Evolutionary conservation across 1,284 basidiomycete genomes (phyloP).

Genomic region (Trichosporon sp.): DNA sequence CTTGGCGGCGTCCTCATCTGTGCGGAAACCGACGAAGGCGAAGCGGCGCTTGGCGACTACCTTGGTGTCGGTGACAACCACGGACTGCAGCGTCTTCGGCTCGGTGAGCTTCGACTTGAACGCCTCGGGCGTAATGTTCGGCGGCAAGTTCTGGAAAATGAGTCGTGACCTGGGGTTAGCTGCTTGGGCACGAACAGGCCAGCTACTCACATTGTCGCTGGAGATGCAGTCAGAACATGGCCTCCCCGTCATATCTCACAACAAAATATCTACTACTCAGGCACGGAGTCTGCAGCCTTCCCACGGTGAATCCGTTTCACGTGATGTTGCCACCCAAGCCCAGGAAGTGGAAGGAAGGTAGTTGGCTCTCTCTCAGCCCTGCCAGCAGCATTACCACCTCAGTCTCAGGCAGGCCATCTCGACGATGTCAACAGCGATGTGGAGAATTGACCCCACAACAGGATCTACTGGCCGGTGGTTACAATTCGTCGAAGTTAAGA

Average conservation of each 20-base stretch:
- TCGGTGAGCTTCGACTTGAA: conserved; percentile 57
- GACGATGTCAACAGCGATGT: too few relatives aligned
- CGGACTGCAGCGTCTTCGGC: conserved; percentile 30
- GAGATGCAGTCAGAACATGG: neutral
- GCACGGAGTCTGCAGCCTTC: neutral
- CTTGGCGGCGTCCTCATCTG: conserved; percentile 66
- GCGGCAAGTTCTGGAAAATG: conserved; percentile 82
- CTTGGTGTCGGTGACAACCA: conserved; percentile 75
- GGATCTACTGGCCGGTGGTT: too few relatives aligned
- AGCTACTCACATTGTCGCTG: conserved; percentile 13
- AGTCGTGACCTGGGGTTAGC: conserved; percentile 64
- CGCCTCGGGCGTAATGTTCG: conserved; percentile 56
- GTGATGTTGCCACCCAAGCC: neutral
- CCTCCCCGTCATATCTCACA: neutral
- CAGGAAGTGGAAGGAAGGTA: neutral
- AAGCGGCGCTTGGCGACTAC: conserved; percentile 79
- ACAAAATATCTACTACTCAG: conserved; percentile 1
- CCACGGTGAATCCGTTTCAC: neutral
- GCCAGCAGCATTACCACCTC: too few relatives aligned
- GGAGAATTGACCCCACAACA: too few relatives aligned
- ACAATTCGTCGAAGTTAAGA: too few relatives aligned
- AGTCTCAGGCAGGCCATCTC: too few relatives aligned
- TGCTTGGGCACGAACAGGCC: neutral
- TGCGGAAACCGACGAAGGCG: conserved; percentile 88
- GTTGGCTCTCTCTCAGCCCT: too few relatives aligned